These are phyloP conservation scores for Sphagnum magellanicum DNA, from an alignment of 228 moss, liverwort and hornwort species.

Conservation along the genomic window DNA sequence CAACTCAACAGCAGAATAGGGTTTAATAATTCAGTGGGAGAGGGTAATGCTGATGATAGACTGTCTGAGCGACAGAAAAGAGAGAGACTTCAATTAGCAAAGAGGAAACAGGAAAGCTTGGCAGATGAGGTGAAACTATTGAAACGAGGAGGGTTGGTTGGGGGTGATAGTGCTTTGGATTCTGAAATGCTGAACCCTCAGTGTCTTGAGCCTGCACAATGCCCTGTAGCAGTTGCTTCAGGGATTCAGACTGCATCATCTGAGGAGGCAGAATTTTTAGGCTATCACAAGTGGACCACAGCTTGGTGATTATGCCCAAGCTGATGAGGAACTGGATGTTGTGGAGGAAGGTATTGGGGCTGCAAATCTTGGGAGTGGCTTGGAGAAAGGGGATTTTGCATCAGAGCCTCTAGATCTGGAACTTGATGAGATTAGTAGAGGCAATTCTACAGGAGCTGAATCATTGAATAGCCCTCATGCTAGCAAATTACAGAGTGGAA, in stretches of 20 bases:
- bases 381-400: slow-evolving; percentile 3
- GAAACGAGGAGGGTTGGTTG: slow-evolving; percentile 8
- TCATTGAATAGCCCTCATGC: slow-evolving; percentile 19
- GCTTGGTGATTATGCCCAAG: slow-evolving; percentile 17
- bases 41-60: slow-evolving; percentile 8
- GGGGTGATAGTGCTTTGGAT: slow-evolving; percentile 8
- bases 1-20: slow-evolving; percentile 19
- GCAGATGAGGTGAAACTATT: slow-evolving; percentile 1
- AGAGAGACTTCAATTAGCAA: background rate
- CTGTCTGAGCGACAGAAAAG: slow-evolving; percentile 20
- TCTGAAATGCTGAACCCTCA: slow-evolving; percentile 11
- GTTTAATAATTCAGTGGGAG: slow-evolving; percentile 11
- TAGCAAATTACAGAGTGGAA: slow-evolving; percentile 31
- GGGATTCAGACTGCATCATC: slow-evolving; percentile 1
- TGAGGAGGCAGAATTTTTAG: slow-evolving; percentile 21
- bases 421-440: slow-evolving; percentile 40
- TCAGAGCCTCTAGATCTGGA: slow-evolving; percentile 10
- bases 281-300: slow-evolving; percentile 15
- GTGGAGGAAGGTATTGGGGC: slow-evolving; percentile 14
- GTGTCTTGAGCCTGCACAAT: slow-evolving; percentile 1
- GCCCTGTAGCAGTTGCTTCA: slow-evolving; percentile 7
- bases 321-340: slow-evolving; percentile 10
- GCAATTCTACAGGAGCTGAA: slow-evolving; percentile 17
- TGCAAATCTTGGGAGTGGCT: slow-evolving; percentile 12
- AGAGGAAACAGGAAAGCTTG: slow-evolving; percentile 9